Base-by-base conservation (phyloP, 2,329 filamentous ascomycete species). In the Pleurostoma richardsiae region DNA sequence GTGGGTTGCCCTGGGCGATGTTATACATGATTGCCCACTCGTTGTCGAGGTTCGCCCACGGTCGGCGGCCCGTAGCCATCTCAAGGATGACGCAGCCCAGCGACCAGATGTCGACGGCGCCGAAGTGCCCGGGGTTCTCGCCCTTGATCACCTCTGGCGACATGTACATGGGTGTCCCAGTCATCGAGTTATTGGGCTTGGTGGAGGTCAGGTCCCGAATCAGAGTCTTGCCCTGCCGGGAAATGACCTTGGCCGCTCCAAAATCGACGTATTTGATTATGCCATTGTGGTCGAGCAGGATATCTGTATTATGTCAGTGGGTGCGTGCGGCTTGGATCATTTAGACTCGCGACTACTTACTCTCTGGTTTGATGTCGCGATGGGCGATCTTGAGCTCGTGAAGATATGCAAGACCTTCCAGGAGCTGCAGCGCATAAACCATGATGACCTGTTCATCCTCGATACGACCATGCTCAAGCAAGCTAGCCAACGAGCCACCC, bases 11-110 rank as follows among this genome's bases (percentile, higher is more conserved):
- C 63, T 96, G 92, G 1, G 94, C 94, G 60, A 99, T 99, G 72
- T 97, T 97, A 77, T 96, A 99, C 94, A 99, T 99, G 71, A 99
- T 97, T 39, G 94, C 94, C 90, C 91, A 99, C 67, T 99, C 94
- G 63, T 99, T 99, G 71, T 99, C 94, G 41, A 97, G 82, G 54
- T 86, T 90, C 29, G 90, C 90, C 94, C 94, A 99, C 1, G 94
- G 94, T 11, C 92, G 83, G 52, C 90, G 82, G 26, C 94, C 94
- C 0, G 94, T 99, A 4, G 90, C 90, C 92, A 99, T 97, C 67
- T 99, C 94, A 39, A 96, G 80, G 54, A 99, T 89, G 36, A 99
- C 94, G 62, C 94, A 99, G 45, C 94, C 92, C 3, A 99, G 77
- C 3, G 91, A 96, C 92, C 92, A 99, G 51, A 97, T 85, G 62